phyloP scores from a whole-genome alignment of 352 stramenopile genomes.

The Globisporangium nodosum region DNA sequence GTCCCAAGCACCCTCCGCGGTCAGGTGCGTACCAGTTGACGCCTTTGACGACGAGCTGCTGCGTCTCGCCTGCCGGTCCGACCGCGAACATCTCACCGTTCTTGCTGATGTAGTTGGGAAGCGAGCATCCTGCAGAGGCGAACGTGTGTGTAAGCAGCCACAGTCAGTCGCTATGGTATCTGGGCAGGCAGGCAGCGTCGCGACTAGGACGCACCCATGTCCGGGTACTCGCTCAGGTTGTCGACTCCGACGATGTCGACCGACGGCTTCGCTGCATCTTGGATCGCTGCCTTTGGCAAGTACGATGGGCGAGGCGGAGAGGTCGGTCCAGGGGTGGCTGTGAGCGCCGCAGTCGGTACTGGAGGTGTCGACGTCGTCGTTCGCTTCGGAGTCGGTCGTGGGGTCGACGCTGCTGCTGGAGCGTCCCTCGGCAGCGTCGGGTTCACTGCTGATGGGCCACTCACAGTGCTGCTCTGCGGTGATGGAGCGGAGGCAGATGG shows the following conservation, averaged over 20 bases:
- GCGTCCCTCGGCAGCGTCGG: neutral
- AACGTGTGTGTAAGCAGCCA: neutral
- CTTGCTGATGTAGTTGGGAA: slow-evolving; percentile 22
- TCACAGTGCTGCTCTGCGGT: neutral
- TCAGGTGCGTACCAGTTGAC: slow-evolving; percentile 10
- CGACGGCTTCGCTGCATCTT: neutral
- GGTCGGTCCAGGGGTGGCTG: neutral
- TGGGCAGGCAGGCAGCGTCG: neutral
- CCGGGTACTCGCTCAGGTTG: slow-evolving; percentile 8
- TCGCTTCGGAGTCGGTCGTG: neutral
- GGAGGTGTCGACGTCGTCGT: slow-evolving; percentile 1
- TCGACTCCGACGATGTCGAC: neutral
- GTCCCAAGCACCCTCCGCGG: neutral
- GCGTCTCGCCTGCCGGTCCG: slow-evolving; percentile 8
- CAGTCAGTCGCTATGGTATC: neutral
- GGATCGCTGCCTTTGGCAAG: slow-evolving; percentile 5
- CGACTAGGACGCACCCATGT: slow-evolving; percentile 4
- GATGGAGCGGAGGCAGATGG: neutral
- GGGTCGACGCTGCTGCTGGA: neutral
- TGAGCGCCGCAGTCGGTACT: neutral
- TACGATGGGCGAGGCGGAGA: neutral
- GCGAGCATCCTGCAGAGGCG: slow-evolving; percentile 3
- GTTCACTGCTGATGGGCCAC: neutral
- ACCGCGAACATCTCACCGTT: slow-evolving; percentile 18
- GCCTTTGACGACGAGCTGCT: slow-evolving; percentile 14